Percentiles rank a stretch among this genome's conserved stretches.
These are phyloP conservation scores for Papiliotrema flavescens DNA, from an alignment of 1,284 basidiomycete genomes.

Conservation along the genomic window DNA sequence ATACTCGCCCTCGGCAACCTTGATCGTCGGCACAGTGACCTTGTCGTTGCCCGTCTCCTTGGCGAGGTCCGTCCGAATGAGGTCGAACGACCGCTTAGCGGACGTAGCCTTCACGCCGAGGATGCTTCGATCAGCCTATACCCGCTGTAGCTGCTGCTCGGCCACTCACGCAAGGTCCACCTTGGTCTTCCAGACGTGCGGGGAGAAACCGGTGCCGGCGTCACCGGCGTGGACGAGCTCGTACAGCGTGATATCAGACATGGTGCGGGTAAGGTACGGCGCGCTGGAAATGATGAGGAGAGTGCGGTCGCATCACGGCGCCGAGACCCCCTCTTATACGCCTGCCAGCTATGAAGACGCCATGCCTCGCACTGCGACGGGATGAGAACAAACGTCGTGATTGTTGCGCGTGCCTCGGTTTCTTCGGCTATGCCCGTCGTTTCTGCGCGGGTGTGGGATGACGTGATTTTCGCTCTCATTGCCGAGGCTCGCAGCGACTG, in stretches of 20 bases:
- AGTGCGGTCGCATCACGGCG: too few species aligned
- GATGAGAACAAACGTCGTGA: too few species aligned
- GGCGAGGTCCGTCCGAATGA: slow-evolving; percentile 26
- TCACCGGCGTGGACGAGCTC: background rate
- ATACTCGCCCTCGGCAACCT: slow-evolving; percentile 15
- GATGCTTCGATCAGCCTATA: slow-evolving; percentile 9
- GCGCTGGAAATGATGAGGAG: too few species aligned
- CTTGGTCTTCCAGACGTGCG: slow-evolving; percentile 6
- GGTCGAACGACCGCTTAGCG: slow-evolving; percentile 16
- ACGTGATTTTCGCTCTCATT: too few species aligned
- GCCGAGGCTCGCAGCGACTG: too few species aligned
- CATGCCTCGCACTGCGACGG: too few species aligned
- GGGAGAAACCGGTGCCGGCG: background rate
- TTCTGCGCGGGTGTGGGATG: too few species aligned
- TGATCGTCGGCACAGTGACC: slow-evolving; percentile 35
- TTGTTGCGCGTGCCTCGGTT: too few species aligned
- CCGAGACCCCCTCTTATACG: too few species aligned
- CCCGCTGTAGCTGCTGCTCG: background rate
- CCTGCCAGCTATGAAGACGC: too few species aligned
- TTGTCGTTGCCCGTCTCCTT: slow-evolving; percentile 26
- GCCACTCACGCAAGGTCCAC: slow-evolving; percentile 4
- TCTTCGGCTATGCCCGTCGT: too few species aligned
- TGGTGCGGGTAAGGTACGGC: background rate
- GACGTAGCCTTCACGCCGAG: slow-evolving; percentile 19
- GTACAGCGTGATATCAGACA: slow-evolving; percentile 3